Conservation (phyloP, 2,329 filamentous ascomycete species). For the Microcyclosporella mali region DNA sequence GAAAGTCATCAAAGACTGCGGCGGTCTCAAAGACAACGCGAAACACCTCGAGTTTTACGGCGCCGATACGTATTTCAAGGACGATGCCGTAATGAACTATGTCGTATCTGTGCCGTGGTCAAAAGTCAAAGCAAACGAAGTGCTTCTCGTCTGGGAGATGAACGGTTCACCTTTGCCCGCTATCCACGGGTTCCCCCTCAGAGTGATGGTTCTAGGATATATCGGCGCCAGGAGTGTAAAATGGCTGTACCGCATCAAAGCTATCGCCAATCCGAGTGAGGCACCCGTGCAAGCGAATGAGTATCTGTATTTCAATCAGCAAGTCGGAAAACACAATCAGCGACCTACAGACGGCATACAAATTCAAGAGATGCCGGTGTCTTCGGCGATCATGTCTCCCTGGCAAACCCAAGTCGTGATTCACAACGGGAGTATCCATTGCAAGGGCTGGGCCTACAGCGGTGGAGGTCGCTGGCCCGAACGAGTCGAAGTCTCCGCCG, state of each 20-base stretch:
- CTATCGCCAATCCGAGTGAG: slow-evolving; percentile 49
- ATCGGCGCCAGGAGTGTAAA: slow-evolving; percentile 64
- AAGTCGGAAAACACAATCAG: slow-evolving; percentile 61
- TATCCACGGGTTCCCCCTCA: slow-evolving; percentile 58
- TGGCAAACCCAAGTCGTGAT: slow-evolving; percentile 55
- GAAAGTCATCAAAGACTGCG: slow-evolving; percentile 59
- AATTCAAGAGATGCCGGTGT: slow-evolving; percentile 68
- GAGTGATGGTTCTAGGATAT: slow-evolving; percentile 46
- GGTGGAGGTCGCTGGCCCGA: slow-evolving; percentile 45
- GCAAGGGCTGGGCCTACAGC: slow-evolving; percentile 44
- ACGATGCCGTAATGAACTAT: slow-evolving; percentile 60
- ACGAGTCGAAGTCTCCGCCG: slow-evolving; percentile 56
- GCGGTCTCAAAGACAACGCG: slow-evolving; percentile 52
- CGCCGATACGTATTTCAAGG: slow-evolving; percentile 68
- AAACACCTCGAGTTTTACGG: slow-evolving; percentile 64
- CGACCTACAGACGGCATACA: slow-evolving; percentile 50
- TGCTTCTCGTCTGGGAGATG: slow-evolving; percentile 55
- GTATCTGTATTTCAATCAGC: slow-evolving; percentile 63
- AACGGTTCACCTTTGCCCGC: slow-evolving; percentile 57
- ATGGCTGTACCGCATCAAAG: slow-evolving; percentile 60
- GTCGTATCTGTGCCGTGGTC: slow-evolving; percentile 58
- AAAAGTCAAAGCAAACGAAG: slow-evolving; percentile 64
- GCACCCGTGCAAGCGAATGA: slow-evolving; percentile 61
- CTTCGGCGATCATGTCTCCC: slow-evolving; percentile 60
- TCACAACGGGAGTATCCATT: slow-evolving; percentile 53